Conservation (phyloP, 169 alveolate genomes). For the Cryptosporidium tyzzeri region DNA sequence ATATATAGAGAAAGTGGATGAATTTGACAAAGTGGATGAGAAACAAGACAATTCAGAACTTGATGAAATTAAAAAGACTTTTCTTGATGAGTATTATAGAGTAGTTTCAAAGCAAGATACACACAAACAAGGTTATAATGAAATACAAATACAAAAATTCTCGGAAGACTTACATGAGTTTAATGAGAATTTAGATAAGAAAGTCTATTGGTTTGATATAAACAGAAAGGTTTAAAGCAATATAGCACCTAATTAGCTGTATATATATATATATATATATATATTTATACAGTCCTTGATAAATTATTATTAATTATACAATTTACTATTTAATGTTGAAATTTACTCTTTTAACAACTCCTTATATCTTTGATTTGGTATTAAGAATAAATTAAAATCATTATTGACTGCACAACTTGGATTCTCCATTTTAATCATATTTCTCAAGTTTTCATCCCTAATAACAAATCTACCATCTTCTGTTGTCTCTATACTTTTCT, state of each 20-base stretch:
- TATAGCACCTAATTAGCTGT: not conserved
- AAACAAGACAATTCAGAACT: not conserved
- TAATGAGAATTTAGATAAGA: not conserved
- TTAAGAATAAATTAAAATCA: conserved; percentile 20
- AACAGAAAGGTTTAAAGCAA: conserved; percentile 2
- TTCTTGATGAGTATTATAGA: not conserved
- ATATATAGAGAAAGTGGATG: conserved; percentile 63
- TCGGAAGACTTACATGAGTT: not conserved
- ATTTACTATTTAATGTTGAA: too few relatives aligned
- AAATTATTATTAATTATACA: too few relatives aligned
- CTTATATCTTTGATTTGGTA: conserved; percentile 31
- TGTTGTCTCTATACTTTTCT: conserved; percentile 56
- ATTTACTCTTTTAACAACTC: not conserved
- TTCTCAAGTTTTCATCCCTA: conserved; percentile 33
- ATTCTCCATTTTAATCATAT: conserved; percentile 55
- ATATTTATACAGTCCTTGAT: too few relatives aligned
- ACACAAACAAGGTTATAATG: not conserved
- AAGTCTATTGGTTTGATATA: conserved; percentile 12
- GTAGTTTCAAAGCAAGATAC: not conserved
- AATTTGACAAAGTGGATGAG: conserved; percentile 21
- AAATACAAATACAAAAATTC: not conserved
- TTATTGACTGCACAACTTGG: not conserved
- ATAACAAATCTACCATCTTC: conserved; percentile 37
- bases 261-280: too few relatives aligned
- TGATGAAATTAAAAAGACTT: not conserved